Conservation (phyloP, 805 yeast species). For the Schwanniomyces pseudopolymorphus region DNA sequence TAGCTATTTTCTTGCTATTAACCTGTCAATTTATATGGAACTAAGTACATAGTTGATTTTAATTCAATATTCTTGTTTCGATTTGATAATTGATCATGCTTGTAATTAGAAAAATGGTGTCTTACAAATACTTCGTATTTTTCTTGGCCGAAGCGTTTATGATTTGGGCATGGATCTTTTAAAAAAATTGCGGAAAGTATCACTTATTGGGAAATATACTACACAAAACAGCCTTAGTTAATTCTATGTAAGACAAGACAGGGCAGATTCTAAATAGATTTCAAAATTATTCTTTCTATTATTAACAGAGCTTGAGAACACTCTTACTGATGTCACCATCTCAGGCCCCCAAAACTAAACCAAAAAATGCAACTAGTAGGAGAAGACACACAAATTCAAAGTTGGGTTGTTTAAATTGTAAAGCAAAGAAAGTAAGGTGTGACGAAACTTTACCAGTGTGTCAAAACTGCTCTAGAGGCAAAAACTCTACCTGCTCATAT, state of each 20-base stretch:
- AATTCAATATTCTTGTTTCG: too few relatives aligned
- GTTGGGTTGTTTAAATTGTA: constrained; percentile 30
- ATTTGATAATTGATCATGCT: too few relatives aligned
- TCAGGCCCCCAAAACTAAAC: neutral
- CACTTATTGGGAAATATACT: neutral
- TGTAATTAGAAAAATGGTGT: too few relatives aligned
- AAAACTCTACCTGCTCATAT: constrained; percentile 26
- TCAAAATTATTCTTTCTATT: neutral
- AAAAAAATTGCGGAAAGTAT: neutral
- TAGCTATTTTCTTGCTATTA: too few relatives aligned
- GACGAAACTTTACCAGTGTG: constrained; percentile 29
- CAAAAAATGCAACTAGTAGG: constrained; percentile 11
- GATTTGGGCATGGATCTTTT: neutral
- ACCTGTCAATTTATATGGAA: too few relatives aligned
- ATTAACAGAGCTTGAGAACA: neutral
- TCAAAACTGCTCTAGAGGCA: constrained; percentile 25
- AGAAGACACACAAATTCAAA: constrained; percentile 30
- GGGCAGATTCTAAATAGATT: neutral
- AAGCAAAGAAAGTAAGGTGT: constrained; percentile 29
- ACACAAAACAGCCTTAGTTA: neutral
- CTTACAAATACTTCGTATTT: neutral
- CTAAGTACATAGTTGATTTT: too few relatives aligned
- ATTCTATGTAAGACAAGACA: neutral
- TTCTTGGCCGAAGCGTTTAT: neutral
- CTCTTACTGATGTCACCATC: neutral